phyloP scores from a whole-genome alignment of 768 basidiomycete genomes.

The Psilocybe cubensis region DNA sequence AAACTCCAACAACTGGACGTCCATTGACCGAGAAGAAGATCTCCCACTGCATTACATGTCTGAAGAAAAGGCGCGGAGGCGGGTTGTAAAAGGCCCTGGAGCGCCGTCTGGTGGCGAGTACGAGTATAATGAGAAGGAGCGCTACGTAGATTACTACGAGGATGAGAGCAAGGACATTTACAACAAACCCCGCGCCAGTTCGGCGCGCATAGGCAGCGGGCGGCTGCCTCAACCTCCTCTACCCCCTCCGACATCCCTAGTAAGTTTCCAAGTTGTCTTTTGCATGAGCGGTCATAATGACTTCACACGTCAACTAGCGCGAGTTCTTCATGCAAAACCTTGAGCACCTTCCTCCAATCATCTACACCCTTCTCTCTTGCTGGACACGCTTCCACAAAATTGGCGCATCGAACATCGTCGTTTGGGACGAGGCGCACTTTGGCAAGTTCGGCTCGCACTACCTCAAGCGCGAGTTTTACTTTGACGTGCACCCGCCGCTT shows the following conservation, averaged over 20 bases:
- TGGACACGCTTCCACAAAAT: constrained; percentile 96
- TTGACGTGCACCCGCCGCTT: constrained; percentile 97
- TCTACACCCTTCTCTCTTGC: constrained; percentile 93
- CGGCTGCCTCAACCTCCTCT: constrained; percentile 59
- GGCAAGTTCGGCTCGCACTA: constrained; percentile 99
- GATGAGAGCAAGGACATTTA: constrained; percentile 58
- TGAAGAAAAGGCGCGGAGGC: constrained; percentile 70
- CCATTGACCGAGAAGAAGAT: constrained; percentile 38
- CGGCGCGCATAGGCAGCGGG: constrained; percentile 55
- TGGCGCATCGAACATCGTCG: constrained; percentile 81
- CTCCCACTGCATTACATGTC: constrained; percentile 55
- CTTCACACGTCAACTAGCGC: constrained; percentile 41
- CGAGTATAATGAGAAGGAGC: constrained; percentile 28
- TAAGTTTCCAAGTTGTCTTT: constrained; percentile 33
- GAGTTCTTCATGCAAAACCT: constrained; percentile 83
- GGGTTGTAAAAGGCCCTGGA: constrained; percentile 34
- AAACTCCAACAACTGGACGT: constrained; percentile 34
- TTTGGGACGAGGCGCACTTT: constrained; percentile 99
- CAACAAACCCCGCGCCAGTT: constrained; percentile 46
- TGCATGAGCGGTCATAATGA: neutral
- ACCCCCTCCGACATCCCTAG: constrained; percentile 70
- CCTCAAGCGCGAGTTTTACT: constrained; percentile 98
- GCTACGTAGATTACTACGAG: constrained; percentile 37
- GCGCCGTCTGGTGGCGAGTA: constrained; percentile 17
- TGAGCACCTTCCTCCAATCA: constrained; percentile 74